Evolutionary conservation across 192 early-diverging fungal species (phyloP), one percentile per base, ranked within the genome.

Genomic region (Thamnidium elegans): DNA sequence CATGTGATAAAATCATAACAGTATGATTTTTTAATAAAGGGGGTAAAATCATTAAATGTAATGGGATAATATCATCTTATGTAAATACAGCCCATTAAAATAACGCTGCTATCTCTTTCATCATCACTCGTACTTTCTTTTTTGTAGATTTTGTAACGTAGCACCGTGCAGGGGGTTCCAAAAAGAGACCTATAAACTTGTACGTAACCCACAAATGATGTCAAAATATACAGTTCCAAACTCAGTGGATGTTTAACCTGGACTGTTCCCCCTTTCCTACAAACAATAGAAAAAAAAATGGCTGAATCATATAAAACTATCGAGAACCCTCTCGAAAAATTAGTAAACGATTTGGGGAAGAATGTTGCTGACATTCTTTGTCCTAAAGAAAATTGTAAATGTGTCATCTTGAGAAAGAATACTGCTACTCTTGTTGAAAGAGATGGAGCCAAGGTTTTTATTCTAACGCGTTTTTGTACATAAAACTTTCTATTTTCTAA

Each of bases 321-420:
- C 7, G 31, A 45, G n/a, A 36, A 68, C 13, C 66, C 66, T 15
- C 50, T 61, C 9, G 30, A 19, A 23, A 20, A 3, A n/a, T 36
- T 68, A 15, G 47, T 68, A 14, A 32, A 26, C 21, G 36, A 34
- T 11, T 19, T 17, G 17, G 32, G 36, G 31, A 72, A 67, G 23
- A 85, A 81, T 60, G 58, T 65, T 7, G 73, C 66, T 7, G 74
- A 82, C 60, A 69, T 86, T 47, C 75, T 78, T 31, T 86, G 85
- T 65, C 80, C 84, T 15, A 76, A 76, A 50, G 71, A 77, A 17
- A 23, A 48, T 13, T 84, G 85, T 58, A 63, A 65, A 7, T 80
- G 70, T 55, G 65, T 83, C 30, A 55, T 86, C 10, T 67, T 86
- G 15, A 58, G 81, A 26, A 66, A 67, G 50, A 73, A 71, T 3